Evolutionary conservation across 2,329 filamentous ascomycete species (phyloP).

Genomic region (Aspergillus proliferans): DNA sequence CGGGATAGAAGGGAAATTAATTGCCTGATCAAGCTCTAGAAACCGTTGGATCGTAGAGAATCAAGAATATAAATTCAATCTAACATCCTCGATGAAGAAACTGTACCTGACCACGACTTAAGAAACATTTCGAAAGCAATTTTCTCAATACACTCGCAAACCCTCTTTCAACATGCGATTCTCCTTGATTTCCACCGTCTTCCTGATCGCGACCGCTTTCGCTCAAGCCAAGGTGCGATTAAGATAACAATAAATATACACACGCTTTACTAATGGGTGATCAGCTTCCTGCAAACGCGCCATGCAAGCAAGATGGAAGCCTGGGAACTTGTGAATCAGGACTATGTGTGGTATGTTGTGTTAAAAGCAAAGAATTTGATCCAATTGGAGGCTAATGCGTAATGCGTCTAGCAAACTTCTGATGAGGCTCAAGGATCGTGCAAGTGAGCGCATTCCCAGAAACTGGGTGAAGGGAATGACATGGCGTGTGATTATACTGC

Average conservation of each 20-base stretch:
- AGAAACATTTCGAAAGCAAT: background rate
- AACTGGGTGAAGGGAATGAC: background rate
- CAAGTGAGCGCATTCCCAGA: background rate
- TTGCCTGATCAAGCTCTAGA: background rate
- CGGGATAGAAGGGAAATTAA: background rate
- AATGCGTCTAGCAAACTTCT: background rate
- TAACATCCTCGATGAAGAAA: background rate
- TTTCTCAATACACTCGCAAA: background rate
- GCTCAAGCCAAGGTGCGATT: background rate
- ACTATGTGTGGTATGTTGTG: constrained; percentile 3
- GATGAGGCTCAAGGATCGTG: background rate
- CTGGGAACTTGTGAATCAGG: constrained; percentile 1
- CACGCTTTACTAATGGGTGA: background rate
- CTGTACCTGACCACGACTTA: background rate
- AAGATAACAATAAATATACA: background rate
- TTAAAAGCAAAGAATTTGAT: background rate
- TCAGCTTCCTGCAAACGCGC: constrained; percentile 1
- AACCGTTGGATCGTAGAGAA: background rate
- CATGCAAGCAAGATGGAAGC: constrained; percentile 2
- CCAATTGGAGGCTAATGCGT: background rate
- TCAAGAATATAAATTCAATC: background rate
- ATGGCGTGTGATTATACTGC: background rate
- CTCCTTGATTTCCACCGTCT: background rate
- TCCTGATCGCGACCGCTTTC: background rate
- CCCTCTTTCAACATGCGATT: background rate